Evolutionary conservation across 495 filamentous ascomycete species (phyloP).

Genomic region (Penicillium ochrochloron): DNA sequence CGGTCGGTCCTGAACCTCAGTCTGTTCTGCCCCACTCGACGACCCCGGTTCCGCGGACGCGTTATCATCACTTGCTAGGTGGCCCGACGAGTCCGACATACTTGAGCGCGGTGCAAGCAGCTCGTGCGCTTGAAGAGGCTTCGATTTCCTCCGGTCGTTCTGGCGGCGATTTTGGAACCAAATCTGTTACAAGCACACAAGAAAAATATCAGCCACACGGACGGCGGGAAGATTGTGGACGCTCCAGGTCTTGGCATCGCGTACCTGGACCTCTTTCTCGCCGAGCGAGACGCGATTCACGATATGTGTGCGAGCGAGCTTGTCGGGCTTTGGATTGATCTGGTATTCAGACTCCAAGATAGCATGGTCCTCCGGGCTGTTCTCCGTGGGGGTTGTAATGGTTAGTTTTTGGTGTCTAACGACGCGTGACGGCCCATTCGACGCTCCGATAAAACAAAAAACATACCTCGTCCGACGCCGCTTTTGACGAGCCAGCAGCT

Average conservation of each 20-base stretch:
- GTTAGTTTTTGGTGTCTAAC: slow-evolving; percentile 7
- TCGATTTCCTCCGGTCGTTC: slow-evolving; percentile 87
- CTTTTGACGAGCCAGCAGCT: slow-evolving; percentile 68
- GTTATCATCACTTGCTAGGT: slow-evolving; percentile 52
- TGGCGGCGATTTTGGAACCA: slow-evolving; percentile 99
- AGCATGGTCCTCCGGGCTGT: slow-evolving; percentile 84
- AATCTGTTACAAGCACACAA: slow-evolving; percentile 61
- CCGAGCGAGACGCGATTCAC: slow-evolving; percentile 84
- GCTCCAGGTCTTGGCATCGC: slow-evolving; percentile 42
- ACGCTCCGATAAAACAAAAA: neutral
- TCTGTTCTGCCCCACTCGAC: slow-evolving; percentile 41
- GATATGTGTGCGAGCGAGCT: slow-evolving; percentile 80
- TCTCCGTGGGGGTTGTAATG: slow-evolving; percentile 15
- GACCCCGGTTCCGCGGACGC: slow-evolving; percentile 40
- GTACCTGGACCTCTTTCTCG: slow-evolving; percentile 97
- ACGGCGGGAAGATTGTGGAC: slow-evolving; percentile 26
- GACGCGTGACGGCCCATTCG: slow-evolving; percentile 15
- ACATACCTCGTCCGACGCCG: slow-evolving; percentile 68
- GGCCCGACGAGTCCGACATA: slow-evolving; percentile 54
- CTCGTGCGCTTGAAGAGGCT: slow-evolving; percentile 83
- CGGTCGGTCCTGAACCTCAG: slow-evolving; percentile 28
- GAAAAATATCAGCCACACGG: slow-evolving; percentile 15
- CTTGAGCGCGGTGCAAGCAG: slow-evolving; percentile 62
- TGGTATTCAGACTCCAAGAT: slow-evolving; percentile 88
- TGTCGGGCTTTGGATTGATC: slow-evolving; percentile 89